These are phyloP conservation scores for Chrysanthemum seticuspe DNA, from an alignment of 129 eudicot genomes.

Conservation along the genomic window DNA sequence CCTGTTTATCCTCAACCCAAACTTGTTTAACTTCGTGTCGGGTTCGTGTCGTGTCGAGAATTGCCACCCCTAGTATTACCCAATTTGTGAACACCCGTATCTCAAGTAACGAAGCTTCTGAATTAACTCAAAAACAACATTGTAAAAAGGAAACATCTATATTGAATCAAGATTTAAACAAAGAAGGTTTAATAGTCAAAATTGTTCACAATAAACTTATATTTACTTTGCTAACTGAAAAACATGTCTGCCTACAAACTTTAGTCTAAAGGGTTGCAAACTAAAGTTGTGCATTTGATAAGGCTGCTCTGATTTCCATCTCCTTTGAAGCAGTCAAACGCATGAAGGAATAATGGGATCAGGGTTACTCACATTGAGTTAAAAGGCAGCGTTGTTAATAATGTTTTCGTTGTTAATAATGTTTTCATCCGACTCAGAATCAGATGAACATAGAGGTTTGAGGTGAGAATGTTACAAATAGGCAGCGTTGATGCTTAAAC, in stretches of 20 bases:
- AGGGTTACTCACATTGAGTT: slow-evolving; percentile 59
- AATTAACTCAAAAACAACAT: slow-evolving; percentile 3
- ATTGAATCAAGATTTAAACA: slow-evolving; percentile 25
- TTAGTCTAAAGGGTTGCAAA: slow-evolving; percentile 42
- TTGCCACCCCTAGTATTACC: too few relatives aligned
- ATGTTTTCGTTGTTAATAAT: not conserved
- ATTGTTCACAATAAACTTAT: slow-evolving; percentile 4
- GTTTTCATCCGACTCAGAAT: too few relatives aligned
- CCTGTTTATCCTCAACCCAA: too few relatives aligned
- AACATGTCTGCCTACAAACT: slow-evolving; percentile 8
- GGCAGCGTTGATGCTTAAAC: not conserved
- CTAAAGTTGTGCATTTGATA: slow-evolving; percentile 76
- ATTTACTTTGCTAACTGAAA: not conserved
- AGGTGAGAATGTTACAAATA: too few relatives aligned
- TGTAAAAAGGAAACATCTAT: slow-evolving; percentile 9
- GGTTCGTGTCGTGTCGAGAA: too few relatives aligned
- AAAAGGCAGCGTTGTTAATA: too few relatives aligned
- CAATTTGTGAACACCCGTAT: too few relatives aligned
- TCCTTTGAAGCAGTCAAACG: slow-evolving; percentile 63
- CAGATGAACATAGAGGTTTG: too few relatives aligned
- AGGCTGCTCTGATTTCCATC: slow-evolving; percentile 65
- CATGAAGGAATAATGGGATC: slow-evolving; percentile 81
- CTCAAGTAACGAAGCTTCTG: slow-evolving; percentile 15
- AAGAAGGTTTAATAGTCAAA: slow-evolving; percentile 14
- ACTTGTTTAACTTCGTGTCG: too few relatives aligned